These are phyloP conservation scores for Dictyostelium firmibasis DNA, from an alignment of 78 protist species.

Conservation along the genomic window DNA sequence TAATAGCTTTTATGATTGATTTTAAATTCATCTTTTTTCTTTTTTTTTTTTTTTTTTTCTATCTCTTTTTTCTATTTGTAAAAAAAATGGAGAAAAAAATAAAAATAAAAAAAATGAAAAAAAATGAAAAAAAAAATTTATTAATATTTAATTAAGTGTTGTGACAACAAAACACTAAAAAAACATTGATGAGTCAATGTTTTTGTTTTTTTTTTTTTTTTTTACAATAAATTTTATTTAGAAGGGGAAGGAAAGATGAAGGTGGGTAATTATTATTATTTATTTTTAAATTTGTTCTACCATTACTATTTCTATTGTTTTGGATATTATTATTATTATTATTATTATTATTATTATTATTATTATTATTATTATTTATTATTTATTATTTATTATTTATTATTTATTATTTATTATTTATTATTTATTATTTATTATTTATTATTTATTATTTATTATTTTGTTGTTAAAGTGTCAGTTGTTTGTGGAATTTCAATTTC, in stretches of 20 bases:
- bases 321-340: no score
- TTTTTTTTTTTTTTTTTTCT: no score
- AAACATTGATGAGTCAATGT: background rate
- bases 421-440: no score
- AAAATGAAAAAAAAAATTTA: background rate
- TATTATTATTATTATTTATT: background rate
- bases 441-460: background rate
- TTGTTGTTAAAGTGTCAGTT: background rate
- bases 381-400: background rate
- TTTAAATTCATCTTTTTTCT: background rate
- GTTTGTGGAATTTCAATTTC: conserved; percentile 10
- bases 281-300: no score
- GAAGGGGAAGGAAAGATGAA: background rate
- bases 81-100: no score
- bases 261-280: background rate
- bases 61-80: no score
- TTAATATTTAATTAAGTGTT: no score
- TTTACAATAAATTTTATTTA: background rate
- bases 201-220: no score
- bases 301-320: no score
- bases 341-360: background rate
- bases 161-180: no score
- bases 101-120: no score
- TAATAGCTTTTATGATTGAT: background rate
- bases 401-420: no score